Base-by-base conservation (phyloP, 768 basidiomycete genomes). In the Leccinum subgranulosum region DNA sequence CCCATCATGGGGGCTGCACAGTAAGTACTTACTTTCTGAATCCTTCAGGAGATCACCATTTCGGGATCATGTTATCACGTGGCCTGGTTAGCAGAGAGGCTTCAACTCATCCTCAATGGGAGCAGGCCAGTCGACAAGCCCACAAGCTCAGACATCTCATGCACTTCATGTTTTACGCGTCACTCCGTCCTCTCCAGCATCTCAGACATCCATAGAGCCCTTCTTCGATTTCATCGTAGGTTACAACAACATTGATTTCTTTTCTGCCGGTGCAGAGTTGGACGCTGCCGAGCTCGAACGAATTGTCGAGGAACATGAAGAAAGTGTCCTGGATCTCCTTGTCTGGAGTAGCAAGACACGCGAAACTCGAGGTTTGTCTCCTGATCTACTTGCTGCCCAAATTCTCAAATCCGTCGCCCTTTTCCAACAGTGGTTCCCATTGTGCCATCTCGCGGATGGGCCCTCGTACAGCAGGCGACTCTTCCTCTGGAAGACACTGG, bases 151-250 rank as follows among this genome's bases (percentile, higher is more conserved):
- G 57, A 34, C 70, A 47, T 64, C 66, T 6, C 85, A 81, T 59
- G 92, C 86, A 2, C 76, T 97, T 10, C 94, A 98, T 69, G 89
- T 94, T 60, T 77, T 97, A 55, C 86, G 94, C 54, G 94, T 97
- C 29, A 93, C 92, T 2, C 89, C 93, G 2, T 81, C 82, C 6
- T 94, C 92, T 1, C 97, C 97, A 6, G 92, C 96, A 1, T 91
- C 91, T 1, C 80, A 86, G 58, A 92, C 92, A 90, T 68, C 82
- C 82, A 78, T 87, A 39, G 86, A 89, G 69, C 91, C 96, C 3
- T 95, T 94, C 76, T 99, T 99, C 66, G 97, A 98, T 77, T 98
- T 97, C 70, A 83, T 99, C 21, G 86, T 97, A 43, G 97, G 96
- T 10, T 89, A 93, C 56, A 73, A 72, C 45, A 86, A 93, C 68